Percentiles rank a stretch among this genome's conserved stretches.
These are phyloP conservation scores for Blumeria graminis DNA, from an alignment of 2,329 filamentous ascomycete species.

Conservation along the genomic window DNA sequence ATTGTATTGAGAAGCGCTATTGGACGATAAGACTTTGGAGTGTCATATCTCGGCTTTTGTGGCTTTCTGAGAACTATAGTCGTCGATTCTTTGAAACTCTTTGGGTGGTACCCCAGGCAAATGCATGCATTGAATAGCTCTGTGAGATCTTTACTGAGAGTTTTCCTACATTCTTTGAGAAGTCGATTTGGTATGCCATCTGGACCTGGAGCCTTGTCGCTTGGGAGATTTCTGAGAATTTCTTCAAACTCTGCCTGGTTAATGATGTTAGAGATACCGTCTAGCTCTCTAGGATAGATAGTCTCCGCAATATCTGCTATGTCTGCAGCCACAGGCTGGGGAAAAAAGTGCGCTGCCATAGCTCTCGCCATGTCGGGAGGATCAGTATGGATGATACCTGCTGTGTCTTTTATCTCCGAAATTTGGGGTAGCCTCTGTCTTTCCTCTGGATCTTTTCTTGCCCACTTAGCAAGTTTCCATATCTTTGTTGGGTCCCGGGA, in stretches of 20 bases:
- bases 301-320: not conserved
- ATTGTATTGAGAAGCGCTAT: not conserved
- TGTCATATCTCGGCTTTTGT: conserved; percentile 1
- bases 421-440: not conserved
- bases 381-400: not conserved
- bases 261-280: not conserved
- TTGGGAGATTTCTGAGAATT: not conserved
- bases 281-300: not conserved
- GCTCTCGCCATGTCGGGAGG: not conserved
- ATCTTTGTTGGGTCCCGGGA: not conserved
- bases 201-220: not conserved
- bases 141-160: not conserved
- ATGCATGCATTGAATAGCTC: not conserved
- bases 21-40: not conserved
- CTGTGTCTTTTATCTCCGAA: not conserved
- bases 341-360: not conserved
- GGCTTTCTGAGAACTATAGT: not conserved
- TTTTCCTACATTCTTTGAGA: not conserved
- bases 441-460: not conserved
- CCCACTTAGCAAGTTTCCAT: not conserved
- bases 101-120: not conserved
- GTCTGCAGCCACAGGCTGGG: not conserved
- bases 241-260: not conserved
- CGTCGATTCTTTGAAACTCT: not conserved
- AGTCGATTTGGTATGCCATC: not conserved